Base-by-base conservation (phyloP, 345 rosid species). In the Gossypium rotundifolium region DNA sequence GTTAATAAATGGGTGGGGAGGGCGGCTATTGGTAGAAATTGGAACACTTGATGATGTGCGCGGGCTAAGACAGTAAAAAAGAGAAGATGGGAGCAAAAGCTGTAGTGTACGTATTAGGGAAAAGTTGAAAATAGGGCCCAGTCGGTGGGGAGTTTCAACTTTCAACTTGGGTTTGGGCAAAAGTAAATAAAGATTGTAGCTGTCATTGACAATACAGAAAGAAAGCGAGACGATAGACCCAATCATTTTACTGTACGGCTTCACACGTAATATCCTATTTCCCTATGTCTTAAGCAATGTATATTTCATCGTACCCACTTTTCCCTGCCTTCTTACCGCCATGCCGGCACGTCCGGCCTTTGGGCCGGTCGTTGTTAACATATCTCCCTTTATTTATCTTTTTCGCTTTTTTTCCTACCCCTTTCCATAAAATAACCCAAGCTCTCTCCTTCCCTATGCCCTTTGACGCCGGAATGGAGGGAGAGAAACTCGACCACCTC, bases 111-210 rank as follows among this genome's bases (percentile, higher is more conserved):
- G 12, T 12, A 22, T 66, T 46, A 22, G 23, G 61, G 63, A 66
- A 75, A 73, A 72, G 46, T 33, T 49, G 48, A 55, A 1, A 1
- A 52, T 48, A 53, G 70, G 40, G n/a, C 72, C 73, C 27, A 25
- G 7, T n/a, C 6, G 7, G 65, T 25, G 27, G 58, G 23, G 55
- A 52, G 55, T 52, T 16, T 5, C 20, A 17, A 53, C 72, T 52
- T 16, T 16, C 20, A 17, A 18, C 72, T 53, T 54, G 17, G 11
- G 46, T 5, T 71, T 53, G 13, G 12, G 61, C 16, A 52, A 70
- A 51, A 54, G n/a, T 14, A 8, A 20, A n/a, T 54, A 54, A 3
- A 18, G 1, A 2, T 7, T 8, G n/a, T 2, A 54, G 59, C 12
- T 54, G 59, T 54, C 59, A 46, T 12, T 11, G 3, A 12, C 0